Conservation (phyloP, 179 eudicot genomes). For the Amaranthus tricolor region DNA sequence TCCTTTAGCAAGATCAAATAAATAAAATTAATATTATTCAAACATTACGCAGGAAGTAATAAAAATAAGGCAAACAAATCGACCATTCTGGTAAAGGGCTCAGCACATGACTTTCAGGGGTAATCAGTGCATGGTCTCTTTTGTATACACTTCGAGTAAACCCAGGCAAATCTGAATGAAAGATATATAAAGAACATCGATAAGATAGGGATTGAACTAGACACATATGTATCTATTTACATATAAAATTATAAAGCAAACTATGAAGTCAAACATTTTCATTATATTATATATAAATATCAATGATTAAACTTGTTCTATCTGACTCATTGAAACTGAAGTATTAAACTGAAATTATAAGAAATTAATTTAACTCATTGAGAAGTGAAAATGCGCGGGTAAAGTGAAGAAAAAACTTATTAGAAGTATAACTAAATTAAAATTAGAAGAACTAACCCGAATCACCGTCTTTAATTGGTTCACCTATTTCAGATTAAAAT, state of each 20-base stretch:
- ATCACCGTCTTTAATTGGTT: too few relatives aligned
- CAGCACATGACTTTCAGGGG: slow-evolving; percentile 95
- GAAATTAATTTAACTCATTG: not conserved
- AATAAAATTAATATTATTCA: slow-evolving; percentile 4
- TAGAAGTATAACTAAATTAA: too few relatives aligned
- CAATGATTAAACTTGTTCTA: too few relatives aligned
- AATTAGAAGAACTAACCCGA: too few relatives aligned
- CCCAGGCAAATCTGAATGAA: slow-evolving; percentile 75
- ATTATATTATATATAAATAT: not conserved
- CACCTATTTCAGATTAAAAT: too few relatives aligned
- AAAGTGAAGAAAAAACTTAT: too few relatives aligned
- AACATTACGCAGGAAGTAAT: not conserved
- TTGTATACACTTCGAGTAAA: slow-evolving; percentile 88
- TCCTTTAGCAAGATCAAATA: slow-evolving; percentile 43
- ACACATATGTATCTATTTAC: not conserved
- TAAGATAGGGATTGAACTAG: not conserved
- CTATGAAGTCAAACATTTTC: not conserved
- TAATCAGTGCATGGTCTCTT: slow-evolving; percentile 80
- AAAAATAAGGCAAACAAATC: slow-evolving; percentile 7
- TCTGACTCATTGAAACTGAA: not conserved
- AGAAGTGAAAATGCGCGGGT: not conserved
- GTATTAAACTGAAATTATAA: not conserved
- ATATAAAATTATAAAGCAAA: not conserved
- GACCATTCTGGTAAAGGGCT: slow-evolving; percentile 98
- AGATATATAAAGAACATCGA: slow-evolving; percentile 6